Base-by-base conservation (phyloP, 805 yeast species). In the Starmera pachycereana region DNA sequence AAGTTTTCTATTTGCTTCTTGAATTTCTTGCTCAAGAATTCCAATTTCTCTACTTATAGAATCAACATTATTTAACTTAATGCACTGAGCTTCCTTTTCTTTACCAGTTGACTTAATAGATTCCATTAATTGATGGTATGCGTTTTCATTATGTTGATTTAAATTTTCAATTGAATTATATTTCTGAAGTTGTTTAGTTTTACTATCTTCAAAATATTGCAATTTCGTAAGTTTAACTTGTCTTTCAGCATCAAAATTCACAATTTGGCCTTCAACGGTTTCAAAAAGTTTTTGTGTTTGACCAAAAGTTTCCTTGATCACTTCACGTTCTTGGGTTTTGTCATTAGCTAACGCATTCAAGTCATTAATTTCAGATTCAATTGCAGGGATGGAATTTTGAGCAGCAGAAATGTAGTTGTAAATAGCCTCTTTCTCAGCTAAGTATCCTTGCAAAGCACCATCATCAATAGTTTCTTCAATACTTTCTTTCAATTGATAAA, bases 31-130 rank as follows among this genome's bases (percentile, higher is more conserved):
- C 16, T 72, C 67, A 12, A 78, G 63, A 14, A 57, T 62, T 19
- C 60, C 62, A 38, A 76, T 66, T 49, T 77, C 81, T 3, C 52
- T 45, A 19, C 68, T 69, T 11, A 81, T 70, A 2, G 69, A 63
- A 6, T 74, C 74, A 12, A 63, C 57, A 2, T 72, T 63, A 32
- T 69, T 70, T 0, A 68, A 55, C 0, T 61, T 66, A 6, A 57
- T 42, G 2, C 68, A 46, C 4, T 56, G 56, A 1, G 78, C 69
- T 14, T 68, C 71, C 8, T 69, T 76, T 33, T 71, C 52, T 0
- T 68, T 44, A 48, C 86, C 78, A 37, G 68, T 63, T 22, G 27
- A 22, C 6, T 8, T 22, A 4, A 22, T 8, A 22, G 27, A 22
- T 22, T 22, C 27, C 27, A 22, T 22, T 22, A 22, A 22, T 22